Evolutionary conservation across 1,284 basidiomycete species (phyloP), one percentile per base, ranked within the genome.

Genomic region (Heterobasidion occidentale): DNA sequence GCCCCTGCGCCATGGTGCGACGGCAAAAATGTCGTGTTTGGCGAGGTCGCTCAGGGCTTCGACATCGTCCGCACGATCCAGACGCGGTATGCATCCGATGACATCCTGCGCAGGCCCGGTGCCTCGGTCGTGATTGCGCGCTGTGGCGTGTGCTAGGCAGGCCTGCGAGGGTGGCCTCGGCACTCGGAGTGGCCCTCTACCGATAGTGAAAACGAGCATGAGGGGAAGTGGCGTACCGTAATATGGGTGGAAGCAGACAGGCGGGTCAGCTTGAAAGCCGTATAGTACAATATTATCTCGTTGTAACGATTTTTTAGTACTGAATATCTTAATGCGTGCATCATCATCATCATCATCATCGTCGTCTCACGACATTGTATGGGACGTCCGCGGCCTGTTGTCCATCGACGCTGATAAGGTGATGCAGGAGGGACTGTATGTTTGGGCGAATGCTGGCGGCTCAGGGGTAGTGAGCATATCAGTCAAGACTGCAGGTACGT

Each of bases 1-100:
- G 77, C 78, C 0, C 78, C 83, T 1, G 78, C 78, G 34, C 79
- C 80, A 5, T 84, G 83, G 80, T 74, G 85, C 50, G 71, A 74
- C 62, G 69, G 73, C 51, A 74, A 77, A 62, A 76, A 79, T 64
- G 77, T 79, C 62, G 77, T 79, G 35, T 81, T 81, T 62, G 80
- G 80, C 60, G 72, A 75, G 62, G 75, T 78, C 50, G 49, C 68
- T 54, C 64, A 68, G 35, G 74, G 73, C 35, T 65, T 75, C 64
- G 70, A 75, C 55, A 59, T 78, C 58, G 74, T 81, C 56, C 71
- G 68, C 63, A 63, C 62, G 38, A 68, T 78, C 59, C 72, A 77
- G 64, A 57, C 58, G 4, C n/a, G 12, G 38, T 70, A 70, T 59
- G 65, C 68, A 7, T 67, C 67, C 12, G 60, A 68, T 51, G 66